A percentile compares a stretch with the other conserved stretches of the same genome.
phyloP scores from a whole-genome alignment of 2,329 filamentous ascomycete genomes.

The Colletotrichum musae region DNA sequence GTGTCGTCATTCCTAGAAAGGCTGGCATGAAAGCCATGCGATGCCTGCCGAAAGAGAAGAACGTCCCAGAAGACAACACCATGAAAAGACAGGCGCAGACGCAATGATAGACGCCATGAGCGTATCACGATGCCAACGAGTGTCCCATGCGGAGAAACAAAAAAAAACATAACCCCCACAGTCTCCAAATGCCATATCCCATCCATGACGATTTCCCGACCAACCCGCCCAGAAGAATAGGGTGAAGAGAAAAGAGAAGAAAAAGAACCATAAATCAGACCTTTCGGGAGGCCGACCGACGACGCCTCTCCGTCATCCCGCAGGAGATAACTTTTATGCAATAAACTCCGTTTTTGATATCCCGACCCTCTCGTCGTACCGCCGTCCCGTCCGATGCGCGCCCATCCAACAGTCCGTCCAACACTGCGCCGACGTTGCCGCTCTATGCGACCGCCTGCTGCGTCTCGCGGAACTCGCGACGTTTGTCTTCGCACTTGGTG shows the following conservation, averaged over 20 bases:
- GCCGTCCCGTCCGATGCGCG: neutral
- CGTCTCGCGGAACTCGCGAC: constrained; percentile 42
- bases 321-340: constrained; percentile 34
- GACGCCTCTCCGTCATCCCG: constrained; percentile 31
- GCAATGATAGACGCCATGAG: neutral
- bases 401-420: neutral
- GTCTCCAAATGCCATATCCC: constrained; percentile 19
- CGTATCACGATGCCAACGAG: constrained; percentile 12
- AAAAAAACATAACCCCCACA: neutral
- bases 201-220: constrained; percentile 4
- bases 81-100: neutral
- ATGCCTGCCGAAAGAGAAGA: constrained; percentile 3
- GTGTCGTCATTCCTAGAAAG: constrained; percentile 31
- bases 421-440: neutral
- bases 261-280: constrained; percentile 5
- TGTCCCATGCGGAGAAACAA: neutral
- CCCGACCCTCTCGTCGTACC: neutral
- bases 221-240: neutral
- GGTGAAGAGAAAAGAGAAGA: neutral
- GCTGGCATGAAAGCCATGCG: neutral
- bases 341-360: constrained; percentile 33
- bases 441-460: neutral
- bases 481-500: constrained; percentile 40
- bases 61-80: neutral
- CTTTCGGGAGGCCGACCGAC: constrained; percentile 1